Evolutionary conservation across 2,329 filamentous ascomycete species (phyloP), one percentile per base, ranked within the genome.

Genomic region (Verticillium dahliae): DNA sequence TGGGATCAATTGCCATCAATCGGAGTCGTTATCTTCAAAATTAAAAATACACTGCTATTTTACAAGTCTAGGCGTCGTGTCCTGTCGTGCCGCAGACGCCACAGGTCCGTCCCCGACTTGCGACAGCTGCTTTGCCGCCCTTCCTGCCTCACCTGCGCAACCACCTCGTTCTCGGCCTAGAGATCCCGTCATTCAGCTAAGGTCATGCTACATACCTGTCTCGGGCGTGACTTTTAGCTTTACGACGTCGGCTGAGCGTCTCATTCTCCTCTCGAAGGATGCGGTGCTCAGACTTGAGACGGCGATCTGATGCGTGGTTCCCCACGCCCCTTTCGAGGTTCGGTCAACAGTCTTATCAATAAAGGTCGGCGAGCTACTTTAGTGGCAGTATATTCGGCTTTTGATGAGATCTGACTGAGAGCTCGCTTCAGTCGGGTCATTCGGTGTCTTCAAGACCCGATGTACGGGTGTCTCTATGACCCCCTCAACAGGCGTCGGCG

Each of bases 321-420:
- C 39, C 5, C 13, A 15, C 14, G 14, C 10, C 39, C 39, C 57
- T 38, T 63, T 63, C 56, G 62, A 18, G 37, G 61, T 11, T n/a
- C 57, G 52, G 34, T 62, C 27, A 22, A 63, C 38, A 63, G 45
- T 38, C 27, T 34, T 33, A 7, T 57, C 52, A 59, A 63, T 63
- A 39, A 39, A 41, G 14, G 57, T 61, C 52, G 57, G 59, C 11
- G 56, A 63, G 57, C 62, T 61, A n/a, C 39, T 54, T 50, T 60
- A 35, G n/a, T 61, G 57, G 31, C 45, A 18, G 22, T 6, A 13
- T 27, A 63, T 57, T 57, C 60, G 59, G 38, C 56, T 38, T 38
- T 61, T 63, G 11, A 61, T 61, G 22, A 60, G 1, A 69, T 85
- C 69, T 87, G 87, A 56, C 27, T 56, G 11, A 10, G 52, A 56